Evolutionary conservation across 345 rosid genomes (phyloP), one percentile per base, ranked within the genome.

Genomic region (Eucalyptus leucophloia): DNA sequence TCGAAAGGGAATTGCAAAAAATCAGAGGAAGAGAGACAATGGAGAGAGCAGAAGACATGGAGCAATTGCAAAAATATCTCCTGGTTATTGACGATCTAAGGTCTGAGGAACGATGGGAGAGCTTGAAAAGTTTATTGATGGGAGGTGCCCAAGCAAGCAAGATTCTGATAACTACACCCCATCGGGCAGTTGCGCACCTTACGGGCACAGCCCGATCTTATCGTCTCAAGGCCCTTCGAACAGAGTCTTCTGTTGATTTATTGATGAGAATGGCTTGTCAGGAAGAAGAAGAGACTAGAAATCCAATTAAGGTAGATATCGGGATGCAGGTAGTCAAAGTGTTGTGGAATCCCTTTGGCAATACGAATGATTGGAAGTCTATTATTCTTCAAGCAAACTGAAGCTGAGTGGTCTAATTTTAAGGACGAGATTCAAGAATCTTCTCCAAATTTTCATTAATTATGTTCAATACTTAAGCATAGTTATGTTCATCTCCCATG

Each of bases 401-500:
- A 65, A 88, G 34, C 42, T 34, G 89, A 90, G 11, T 92, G 94
- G 92, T 19, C 11, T 86, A 12, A 65, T 28, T 69, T 92, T 4
- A 34, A 85, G 49, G 50, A 88, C 7, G 65, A 87, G n/a, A 90
- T 90, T 6, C 15, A 72, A 65, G 85, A 86, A 49, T 26, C 11
- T 37, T 8, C 17, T 53, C 4, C 56, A 18, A 21, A 18, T 18
- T 53, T 53, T 53, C 9, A 2, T 53, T 3, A 7, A 9, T 7
- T 53, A 53, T 1, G 4, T 53, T 19, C 56, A 53, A 7, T 18
- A 21, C 91, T 91, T 40, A 67, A 56, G 72, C 67, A 89, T 44
- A 92, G 92, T 65, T 92, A 87, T 19, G 50, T 87, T 47, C 47
- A 91, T 86, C 92, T 92, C 89, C 88, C 86, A 88, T 92, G 81